Conservation (phyloP, 2,329 filamentous ascomycete species). For the Zymoseptoria crescenta region DNA sequence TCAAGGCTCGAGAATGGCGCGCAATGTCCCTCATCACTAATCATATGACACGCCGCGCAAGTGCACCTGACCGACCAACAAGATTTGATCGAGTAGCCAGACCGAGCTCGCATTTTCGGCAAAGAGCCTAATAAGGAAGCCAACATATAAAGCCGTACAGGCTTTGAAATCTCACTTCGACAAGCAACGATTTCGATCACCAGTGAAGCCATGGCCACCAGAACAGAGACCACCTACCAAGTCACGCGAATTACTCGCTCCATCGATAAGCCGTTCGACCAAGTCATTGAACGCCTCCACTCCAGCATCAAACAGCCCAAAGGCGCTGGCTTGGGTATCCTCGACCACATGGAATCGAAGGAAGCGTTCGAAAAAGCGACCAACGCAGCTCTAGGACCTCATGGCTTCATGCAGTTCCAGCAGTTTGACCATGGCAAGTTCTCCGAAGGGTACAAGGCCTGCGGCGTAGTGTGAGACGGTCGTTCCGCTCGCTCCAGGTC, state of each 20-base stretch:
- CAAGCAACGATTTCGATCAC: not conserved
- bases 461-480: too few species aligned
- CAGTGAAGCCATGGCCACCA: conserved; percentile 2
- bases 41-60: not conserved
- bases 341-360: conserved; percentile 10
- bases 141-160: not conserved
- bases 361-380: conserved; percentile 8
- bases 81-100: too few species aligned
- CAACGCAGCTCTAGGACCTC: conserved; percentile 9
- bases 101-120: too few species aligned
- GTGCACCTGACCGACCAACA: too few species aligned
- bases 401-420: conserved; percentile 13
- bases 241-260: conserved; percentile 10
- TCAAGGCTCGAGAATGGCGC: not conserved
- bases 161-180: not conserved
- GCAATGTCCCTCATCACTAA: not conserved
- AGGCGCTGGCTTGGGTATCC: conserved; percentile 7
- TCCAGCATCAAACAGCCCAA: conserved; percentile 10
- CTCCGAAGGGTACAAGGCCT: too few species aligned
- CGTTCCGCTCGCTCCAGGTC: too few species aligned
- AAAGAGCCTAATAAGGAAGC: not conserved
- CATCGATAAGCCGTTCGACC: conserved; percentile 7
- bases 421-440: conserved; percentile 6
- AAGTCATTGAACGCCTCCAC: conserved; percentile 10
- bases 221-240: conserved; percentile 3